Base-by-base conservation (phyloP, 2,329 filamentous ascomycete species). In the Zymoseptoria ardabiliae region DNA sequence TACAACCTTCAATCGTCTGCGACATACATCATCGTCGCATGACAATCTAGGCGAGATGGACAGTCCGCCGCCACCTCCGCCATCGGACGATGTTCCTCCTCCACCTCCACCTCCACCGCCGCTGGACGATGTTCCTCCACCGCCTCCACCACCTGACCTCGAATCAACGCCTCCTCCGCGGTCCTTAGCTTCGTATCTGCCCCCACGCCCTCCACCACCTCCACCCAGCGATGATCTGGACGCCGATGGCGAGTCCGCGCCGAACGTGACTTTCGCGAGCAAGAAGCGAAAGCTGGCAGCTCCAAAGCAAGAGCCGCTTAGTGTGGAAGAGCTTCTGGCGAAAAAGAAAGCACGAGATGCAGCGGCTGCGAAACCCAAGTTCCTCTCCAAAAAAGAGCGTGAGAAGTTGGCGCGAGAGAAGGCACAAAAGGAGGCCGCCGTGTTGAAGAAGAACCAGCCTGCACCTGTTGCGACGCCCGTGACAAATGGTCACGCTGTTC, bases 331-430 rank as follows among this genome's bases (percentile, higher is more conserved):
- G 68, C 82, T 96, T 4, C 76, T 96, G 21, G 85, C 85, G 66
- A 88, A 92, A 76, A 95, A 95, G 80, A 90, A 89, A 71, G 90
- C 90, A 62, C 88, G 89, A 25, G 90, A 94, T 75, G 89, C 88
- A 41, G 90, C 88, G 17, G 88, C 90, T 9, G 83, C 90, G 58
- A 96, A 94, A 80, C 91, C 91, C 4, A 92, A 90, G 73, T 96
- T 95, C 72, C 78, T 96, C 21, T 88, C 89, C 4, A 94, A 89
- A 77, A 87, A 88, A 30, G 84, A 96, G 73, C 84, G 92, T 58
- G 91, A 96, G 72, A 84, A 85, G 61, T 75, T 95, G 23, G 91
- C 90, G 28, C 79, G 90, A 17, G 89, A 95, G 70, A 91, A 91
- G 74, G 81, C 87, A 54, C 81, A 82, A 45, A 57, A 58, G 45